These are phyloP conservation scores for Emiliania huxleyi DNA, from an alignment of 78 protist genomes.

Conservation along the genomic window DNA sequence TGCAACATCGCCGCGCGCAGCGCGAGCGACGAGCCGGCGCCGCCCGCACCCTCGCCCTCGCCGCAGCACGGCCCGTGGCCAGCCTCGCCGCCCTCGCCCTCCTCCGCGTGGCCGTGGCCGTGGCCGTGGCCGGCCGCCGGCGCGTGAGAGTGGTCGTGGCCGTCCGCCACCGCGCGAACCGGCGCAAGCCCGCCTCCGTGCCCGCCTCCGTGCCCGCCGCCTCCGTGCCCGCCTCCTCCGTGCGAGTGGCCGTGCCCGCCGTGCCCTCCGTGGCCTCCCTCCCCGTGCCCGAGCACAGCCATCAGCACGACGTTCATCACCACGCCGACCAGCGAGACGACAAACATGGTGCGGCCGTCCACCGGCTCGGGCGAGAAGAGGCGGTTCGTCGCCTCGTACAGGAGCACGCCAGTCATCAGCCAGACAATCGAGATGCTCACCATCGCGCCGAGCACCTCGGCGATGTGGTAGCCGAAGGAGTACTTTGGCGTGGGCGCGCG, in stretches of 20 bases:
- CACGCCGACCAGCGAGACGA: slow-evolving; percentile 66
- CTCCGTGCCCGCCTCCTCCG: neutral
- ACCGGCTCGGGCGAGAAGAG: slow-evolving; percentile 25
- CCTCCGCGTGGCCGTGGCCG: slow-evolving; percentile 34
- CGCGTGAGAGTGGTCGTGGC: slow-evolving; percentile 36
- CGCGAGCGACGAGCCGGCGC: neutral
- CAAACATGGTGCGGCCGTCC: slow-evolving; percentile 74
- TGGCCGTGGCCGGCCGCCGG: neutral
- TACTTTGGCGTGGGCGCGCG: neutral
- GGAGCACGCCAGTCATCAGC: slow-evolving; percentile 73
- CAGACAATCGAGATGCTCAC: slow-evolving; percentile 68
- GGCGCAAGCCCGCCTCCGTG: neutral
- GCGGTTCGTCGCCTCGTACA: slow-evolving; percentile 70
- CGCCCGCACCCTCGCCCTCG: slow-evolving; percentile 1
- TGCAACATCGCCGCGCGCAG: slow-evolving; percentile 71
- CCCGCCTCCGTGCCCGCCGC: neutral
- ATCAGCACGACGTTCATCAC: slow-evolving; percentile 58
- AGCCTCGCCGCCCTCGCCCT: neutral
- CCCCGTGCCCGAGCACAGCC: slow-evolving; percentile 41
- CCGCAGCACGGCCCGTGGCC: neutral
- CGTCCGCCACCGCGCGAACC: neutral
- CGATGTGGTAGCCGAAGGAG: slow-evolving; percentile 7
- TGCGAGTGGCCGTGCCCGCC: slow-evolving; percentile 23
- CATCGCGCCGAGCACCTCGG: slow-evolving; percentile 11
- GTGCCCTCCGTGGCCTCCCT: too few species aligned